Evolutionary conservation across 2,329 filamentous ascomycete species (phyloP), one percentile per base, ranked within the genome.

Genomic region (Aspergillus spinulosporus): DNA sequence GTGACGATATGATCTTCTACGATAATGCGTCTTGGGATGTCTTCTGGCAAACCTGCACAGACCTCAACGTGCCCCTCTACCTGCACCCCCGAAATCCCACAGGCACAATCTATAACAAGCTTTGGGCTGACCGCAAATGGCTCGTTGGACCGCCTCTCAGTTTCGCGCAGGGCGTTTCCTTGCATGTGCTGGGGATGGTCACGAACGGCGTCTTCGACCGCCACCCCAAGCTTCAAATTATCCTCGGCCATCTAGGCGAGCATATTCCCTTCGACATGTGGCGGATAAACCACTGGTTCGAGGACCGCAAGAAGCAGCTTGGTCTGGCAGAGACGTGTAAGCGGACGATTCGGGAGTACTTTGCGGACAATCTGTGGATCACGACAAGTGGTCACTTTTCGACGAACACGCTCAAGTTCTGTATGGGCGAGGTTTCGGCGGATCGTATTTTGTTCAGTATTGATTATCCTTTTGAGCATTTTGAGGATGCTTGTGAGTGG

Each of bases 21-120:
- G 86, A 88, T 64, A 74, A 78, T 6, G 76, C 80, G 0, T 79
- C 82, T 58, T 88, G 81, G 77, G 71, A 74, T 32, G 68, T 79
- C 21, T 87, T 88, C 76, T 88, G 85, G 85, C 66, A 76, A 9
- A 80, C 79, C 0, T 77, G 80, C 6, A 77, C 76, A 1, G 81
- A 86, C 43, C 79, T 88, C 0, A 82, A 87, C 55, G 84, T 87
- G 0, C 84, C 85, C 0, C 77, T 88, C 48, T 88, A 88, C 64
- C 75, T 88, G 1, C 85, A 88, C 67, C 85, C 84, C 0, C 75
- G 81, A 47, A 80, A 81, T 60, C 82, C 85, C 1, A 82, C 81
- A 0, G 83, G 83, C 5, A 76, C 75, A 14, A 77, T 84, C 53
- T 75, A 82, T 62, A 81, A 86, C 3, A 82, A 82, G 64, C 77